Conservation (phyloP, 2,329 filamentous ascomycete species). For the Cladophialophora chaetospira region DNA sequence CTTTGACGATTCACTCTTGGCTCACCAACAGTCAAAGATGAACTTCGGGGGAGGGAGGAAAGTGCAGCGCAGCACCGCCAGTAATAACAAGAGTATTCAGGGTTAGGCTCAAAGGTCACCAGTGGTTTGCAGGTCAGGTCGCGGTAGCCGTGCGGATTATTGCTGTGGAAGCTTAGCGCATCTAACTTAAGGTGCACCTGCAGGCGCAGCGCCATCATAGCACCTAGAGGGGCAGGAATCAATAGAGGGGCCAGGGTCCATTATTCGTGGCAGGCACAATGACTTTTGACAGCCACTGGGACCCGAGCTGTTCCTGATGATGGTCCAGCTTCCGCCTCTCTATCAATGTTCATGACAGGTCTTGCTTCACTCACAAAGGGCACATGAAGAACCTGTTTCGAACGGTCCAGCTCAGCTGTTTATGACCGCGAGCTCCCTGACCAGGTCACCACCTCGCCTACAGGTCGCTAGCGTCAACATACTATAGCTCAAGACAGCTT, state of each 20-base stretch:
- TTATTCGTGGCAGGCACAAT: background rate
- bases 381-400: no score
- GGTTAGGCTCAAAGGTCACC: conserved; percentile 12
- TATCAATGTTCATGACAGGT: no score
- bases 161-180: conserved; percentile 5
- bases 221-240: conserved; percentile 1
- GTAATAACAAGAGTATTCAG: conserved; percentile 7
- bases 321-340: no score
- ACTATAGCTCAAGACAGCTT: background rate
- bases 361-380: no score
- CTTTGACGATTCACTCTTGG: conserved; percentile 6
- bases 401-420: no score
- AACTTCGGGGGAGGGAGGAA: conserved; percentile 12
- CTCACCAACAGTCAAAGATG: conserved; percentile 4
- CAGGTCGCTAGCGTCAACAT: background rate
- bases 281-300: background rate
- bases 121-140: conserved; percentile 8
- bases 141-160: conserved; percentile 6
- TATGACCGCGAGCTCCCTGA: background rate
- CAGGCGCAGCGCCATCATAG: conserved; percentile 9
- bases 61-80: conserved; percentile 20
- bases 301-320: no score
- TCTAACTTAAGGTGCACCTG: conserved; percentile 14
- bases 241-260: background rate
- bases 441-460: background rate